phyloP scores from a whole-genome alignment of 2,329 filamentous ascomycete species.

The Aspergillus amoenus region DNA sequence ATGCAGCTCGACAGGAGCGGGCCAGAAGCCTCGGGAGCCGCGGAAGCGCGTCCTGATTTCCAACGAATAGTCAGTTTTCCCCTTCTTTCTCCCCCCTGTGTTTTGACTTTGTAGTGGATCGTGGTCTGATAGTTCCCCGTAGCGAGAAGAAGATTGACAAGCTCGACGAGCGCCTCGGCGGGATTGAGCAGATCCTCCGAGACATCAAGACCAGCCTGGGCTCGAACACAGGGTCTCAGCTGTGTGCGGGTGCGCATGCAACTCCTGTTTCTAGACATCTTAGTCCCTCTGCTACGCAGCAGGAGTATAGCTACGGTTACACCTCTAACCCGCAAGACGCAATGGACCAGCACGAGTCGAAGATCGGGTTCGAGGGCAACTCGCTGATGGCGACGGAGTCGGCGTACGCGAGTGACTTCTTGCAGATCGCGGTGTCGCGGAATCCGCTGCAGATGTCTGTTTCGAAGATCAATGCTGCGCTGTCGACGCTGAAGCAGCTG shows the following conservation, averaged over 20 bases:
- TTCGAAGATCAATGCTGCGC: constrained; percentile 39
- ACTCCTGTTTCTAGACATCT: constrained; percentile 15
- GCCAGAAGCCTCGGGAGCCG: constrained; percentile 36
- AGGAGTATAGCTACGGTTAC: constrained; percentile 5
- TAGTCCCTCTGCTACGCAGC: constrained; percentile 11
- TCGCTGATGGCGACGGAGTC: constrained; percentile 52
- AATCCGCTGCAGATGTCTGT: constrained; percentile 36
- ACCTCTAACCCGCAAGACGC: constrained; percentile 21
- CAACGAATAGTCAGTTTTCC: constrained; percentile 39
- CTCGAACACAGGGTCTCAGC: constrained; percentile 3
- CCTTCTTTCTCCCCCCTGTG: too few species aligned
- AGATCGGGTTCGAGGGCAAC: constrained; percentile 48
- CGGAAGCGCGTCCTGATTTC: constrained; percentile 43
- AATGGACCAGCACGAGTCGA: constrained; percentile 30
- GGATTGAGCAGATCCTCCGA: constrained; percentile 44
- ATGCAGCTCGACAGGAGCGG: constrained; percentile 40
- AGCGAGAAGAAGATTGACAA: constrained; percentile 56
- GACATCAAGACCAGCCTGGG: constrained; percentile 23
- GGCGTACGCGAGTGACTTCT: constrained; percentile 46
- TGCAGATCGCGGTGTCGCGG: constrained; percentile 41
- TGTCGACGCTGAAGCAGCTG: constrained; percentile 39
- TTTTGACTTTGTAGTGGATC: neutral
- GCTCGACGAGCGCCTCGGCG: constrained; percentile 51
- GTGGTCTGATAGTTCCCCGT: neutral
- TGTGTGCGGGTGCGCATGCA: constrained; percentile 8